Percentiles rank a stretch among this genome's conserved stretches.
Evolutionary conservation across 192 early-diverging fungal species (phyloP).

Genomic region (Gigaspora rosea): DNA sequence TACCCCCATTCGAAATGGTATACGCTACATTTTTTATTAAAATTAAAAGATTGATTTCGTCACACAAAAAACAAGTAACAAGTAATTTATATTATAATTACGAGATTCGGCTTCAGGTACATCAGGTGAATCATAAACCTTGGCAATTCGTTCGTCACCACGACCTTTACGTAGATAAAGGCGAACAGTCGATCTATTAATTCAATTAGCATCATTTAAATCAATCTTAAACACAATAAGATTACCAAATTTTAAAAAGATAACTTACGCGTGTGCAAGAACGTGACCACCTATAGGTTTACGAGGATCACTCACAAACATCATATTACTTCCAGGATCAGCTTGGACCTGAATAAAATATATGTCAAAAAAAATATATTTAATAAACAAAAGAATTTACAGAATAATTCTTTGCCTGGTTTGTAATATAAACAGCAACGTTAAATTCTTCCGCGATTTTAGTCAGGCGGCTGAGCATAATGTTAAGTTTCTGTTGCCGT

Average conservation of each 20-base stretch:
- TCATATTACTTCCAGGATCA: conserved; percentile 63
- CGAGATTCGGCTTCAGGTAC: conserved; percentile 68
- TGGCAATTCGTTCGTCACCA: conserved; percentile 77
- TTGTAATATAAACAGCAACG: conserved; percentile 82
- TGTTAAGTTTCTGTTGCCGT: conserved; percentile 78
- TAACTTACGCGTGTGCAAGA: conserved; percentile 58
- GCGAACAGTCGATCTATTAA: conserved; percentile 67
- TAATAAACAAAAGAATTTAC: not conserved
- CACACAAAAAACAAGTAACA: not conserved
- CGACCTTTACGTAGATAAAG: conserved; percentile 80
- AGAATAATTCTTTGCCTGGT: conserved; percentile 53
- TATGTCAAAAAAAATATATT: not conserved
- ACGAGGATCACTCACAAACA: conserved; percentile 85
- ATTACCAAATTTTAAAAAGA: not conserved
- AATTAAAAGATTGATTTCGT: not conserved
- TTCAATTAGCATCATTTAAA: not conserved
- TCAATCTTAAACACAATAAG: not conserved
- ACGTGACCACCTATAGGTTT: conserved; percentile 86
- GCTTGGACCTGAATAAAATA: conserved; percentile 44
- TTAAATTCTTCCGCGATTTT: conserved; percentile 86
- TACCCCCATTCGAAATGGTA: conserved; percentile 73
- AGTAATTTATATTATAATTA: conserved; percentile 30
- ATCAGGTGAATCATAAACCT: conserved; percentile 85
- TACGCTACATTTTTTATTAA: conserved; percentile 49
- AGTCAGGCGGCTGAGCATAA: conserved; percentile 70